Conservation (phyloP, 345 rosid species). For the Moricandia arvensis region DNA sequence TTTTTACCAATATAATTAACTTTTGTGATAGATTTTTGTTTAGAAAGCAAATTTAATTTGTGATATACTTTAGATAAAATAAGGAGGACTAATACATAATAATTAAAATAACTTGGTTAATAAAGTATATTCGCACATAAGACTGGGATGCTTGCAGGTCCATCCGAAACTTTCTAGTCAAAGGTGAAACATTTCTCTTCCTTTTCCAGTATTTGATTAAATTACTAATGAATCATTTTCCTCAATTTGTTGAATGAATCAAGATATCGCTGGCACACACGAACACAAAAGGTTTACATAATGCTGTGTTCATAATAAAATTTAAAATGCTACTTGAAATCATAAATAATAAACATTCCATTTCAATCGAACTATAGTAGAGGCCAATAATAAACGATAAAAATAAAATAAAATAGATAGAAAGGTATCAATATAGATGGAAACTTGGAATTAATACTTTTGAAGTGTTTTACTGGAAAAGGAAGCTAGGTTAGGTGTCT, state of each 20-base stretch:
- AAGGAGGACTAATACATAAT: too few relatives aligned
- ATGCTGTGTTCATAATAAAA: background rate
- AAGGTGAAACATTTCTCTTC: slow-evolving; percentile 5
- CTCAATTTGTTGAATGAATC: slow-evolving; percentile 15
- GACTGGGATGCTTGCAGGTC: background rate
- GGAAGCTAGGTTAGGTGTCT: slow-evolving; percentile 16
- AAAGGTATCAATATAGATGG: background rate
- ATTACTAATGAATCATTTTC: slow-evolving; percentile 9
- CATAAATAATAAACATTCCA: background rate
- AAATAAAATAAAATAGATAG: background rate
- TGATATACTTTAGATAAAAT: too few relatives aligned
- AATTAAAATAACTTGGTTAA: too few relatives aligned
- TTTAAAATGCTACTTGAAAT: background rate
- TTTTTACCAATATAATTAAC: too few relatives aligned
- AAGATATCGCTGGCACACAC: background rate
- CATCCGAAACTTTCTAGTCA: background rate
- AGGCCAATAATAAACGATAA: background rate
- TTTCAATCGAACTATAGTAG: background rate
- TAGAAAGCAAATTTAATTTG: too few relatives aligned
- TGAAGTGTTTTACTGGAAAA: slow-evolving; percentile 33
- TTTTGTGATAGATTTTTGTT: too few relatives aligned
- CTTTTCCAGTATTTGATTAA: background rate
- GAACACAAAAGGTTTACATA: background rate
- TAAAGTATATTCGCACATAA: background rate
- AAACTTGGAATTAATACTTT: slow-evolving; percentile 23